A percentile compares a stretch with the other conserved stretches of the same genome.
Conservation (phyloP, 176 grass and related monocot species). For the Tillandsia fasciculata region DNA sequence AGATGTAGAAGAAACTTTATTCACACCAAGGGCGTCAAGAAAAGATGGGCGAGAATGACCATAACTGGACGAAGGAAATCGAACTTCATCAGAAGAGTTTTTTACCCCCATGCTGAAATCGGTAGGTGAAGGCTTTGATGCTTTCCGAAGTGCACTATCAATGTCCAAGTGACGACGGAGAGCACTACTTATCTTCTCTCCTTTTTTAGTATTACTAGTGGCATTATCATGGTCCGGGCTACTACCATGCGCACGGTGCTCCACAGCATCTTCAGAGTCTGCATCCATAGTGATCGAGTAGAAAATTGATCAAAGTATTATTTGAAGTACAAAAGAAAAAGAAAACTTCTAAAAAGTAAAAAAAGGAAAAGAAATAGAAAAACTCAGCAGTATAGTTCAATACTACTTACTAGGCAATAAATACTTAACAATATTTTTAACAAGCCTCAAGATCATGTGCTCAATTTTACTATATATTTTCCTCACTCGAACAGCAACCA, state of each 20-base stretch:
- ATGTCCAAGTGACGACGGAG: slow-evolving; percentile 30
- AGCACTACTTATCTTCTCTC: slow-evolving; percentile 20
- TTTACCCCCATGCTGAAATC: slow-evolving; percentile 13
- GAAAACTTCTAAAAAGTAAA: not conserved
- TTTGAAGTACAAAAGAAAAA: not conserved
- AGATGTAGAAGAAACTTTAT: slow-evolving; percentile 37
- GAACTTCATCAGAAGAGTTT: slow-evolving; percentile 33
- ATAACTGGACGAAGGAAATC: slow-evolving; percentile 46
- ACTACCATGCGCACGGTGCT: slow-evolving; percentile 23
- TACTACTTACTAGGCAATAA: too few relatives aligned
- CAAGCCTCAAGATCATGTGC: too few relatives aligned
- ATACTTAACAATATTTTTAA: too few relatives aligned
- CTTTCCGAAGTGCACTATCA: slow-evolving; percentile 19
- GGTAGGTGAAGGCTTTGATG: slow-evolving; percentile 26
- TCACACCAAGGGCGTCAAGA: slow-evolving; percentile 79
- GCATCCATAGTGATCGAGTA: slow-evolving; percentile 17
- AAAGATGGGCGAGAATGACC: slow-evolving; percentile 65
- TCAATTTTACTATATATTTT: slow-evolving; percentile 3
- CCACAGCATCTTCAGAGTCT: slow-evolving; percentile 32
- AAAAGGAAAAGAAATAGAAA: too few relatives aligned
- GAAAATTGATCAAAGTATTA: slow-evolving; percentile 12
- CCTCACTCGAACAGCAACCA: slow-evolving; percentile 3
- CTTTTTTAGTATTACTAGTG: slow-evolving; percentile 16
- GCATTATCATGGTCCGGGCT: slow-evolving; percentile 19
- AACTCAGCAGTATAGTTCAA: too few relatives aligned